Evolutionary conservation across 331 rosid genomes (phyloP), one percentile per base, ranked within the genome.

Genomic region (Spiraea crenata): DNA sequence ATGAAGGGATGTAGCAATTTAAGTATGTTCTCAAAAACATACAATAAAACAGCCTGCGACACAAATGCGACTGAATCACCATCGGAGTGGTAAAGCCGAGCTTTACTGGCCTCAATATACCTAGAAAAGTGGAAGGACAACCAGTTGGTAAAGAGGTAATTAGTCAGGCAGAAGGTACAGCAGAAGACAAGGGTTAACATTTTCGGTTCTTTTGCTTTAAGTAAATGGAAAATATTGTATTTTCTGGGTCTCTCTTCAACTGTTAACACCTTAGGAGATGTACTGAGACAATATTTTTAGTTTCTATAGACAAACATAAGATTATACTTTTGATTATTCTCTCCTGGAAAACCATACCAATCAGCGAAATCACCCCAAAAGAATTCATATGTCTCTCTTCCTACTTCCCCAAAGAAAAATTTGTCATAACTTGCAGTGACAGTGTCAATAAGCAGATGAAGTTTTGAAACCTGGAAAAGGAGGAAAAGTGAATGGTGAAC

Each of bases 311-410:
- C 7, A 42, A 16, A 5, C 57, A 42, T 41, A 9, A 31, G 12
- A 71, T 37, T 10, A 51, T 1, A 42, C 13, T 61, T 63, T 49
- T 4, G 11, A 63, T 37, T n/a, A 45, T 13, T 14, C 19, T 60
- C 39, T 20, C 19, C 51, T 46, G 34, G 39, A 34, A 54, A 75
- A 69, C 41, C 77, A 37, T 89, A 93, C 98, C 98, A 93, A 78
- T 93, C 98, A 20, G 98, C 98, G 70, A 93, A 90, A 84, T 93
- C 98, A 57, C 87, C 92, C 98, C 98, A 93, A 81, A 93, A 93
- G 83, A 93, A 93, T 69, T 90, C 95, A 76, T 90, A 93, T 20
- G 78, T 74, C 76, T 93, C 98, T 75, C 98, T 86, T 67, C 95
- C 98, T 57, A 87, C 85, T 75, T 93, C 98, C 75, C 98, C 98